A percentile compares a stretch with the other conserved stretches of the same genome.
Conservation (phyloP, 805 yeast species). For the Phaffomyces opuntiae region DNA sequence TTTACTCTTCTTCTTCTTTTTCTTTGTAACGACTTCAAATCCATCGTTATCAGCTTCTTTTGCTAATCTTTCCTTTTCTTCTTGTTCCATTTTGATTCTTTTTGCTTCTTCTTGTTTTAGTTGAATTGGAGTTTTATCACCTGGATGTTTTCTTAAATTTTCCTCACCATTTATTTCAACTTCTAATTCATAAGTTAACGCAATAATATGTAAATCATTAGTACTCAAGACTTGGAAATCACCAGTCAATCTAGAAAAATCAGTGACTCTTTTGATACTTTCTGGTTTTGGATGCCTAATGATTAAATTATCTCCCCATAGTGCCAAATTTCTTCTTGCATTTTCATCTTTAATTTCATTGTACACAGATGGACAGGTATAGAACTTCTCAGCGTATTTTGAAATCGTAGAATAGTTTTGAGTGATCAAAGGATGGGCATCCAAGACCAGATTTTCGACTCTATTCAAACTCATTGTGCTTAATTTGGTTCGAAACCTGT, state of each 20-base stretch:
- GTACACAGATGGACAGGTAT: conserved; percentile 88
- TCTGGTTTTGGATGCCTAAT: conserved; percentile 72
- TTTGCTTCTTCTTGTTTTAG: conserved; percentile 9
- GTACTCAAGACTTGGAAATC: conserved; percentile 82
- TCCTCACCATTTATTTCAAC: conserved; percentile 56
- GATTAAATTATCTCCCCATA: conserved; percentile 71
- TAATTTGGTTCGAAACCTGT: background rate
- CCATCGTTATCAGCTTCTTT: conserved; percentile 1
- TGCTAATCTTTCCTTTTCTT: conserved; percentile 9
- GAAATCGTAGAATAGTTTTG: conserved; percentile 71
- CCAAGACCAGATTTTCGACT: conserved; percentile 53
- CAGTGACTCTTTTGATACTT: conserved; percentile 56
- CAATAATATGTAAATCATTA: conserved; percentile 89
- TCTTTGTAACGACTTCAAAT: conserved; percentile 16
- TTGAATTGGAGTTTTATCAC: conserved; percentile 35
- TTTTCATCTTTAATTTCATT: conserved; percentile 81
- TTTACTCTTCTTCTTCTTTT: conserved; percentile 50
- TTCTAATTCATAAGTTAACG: conserved; percentile 85
- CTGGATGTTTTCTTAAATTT: conserved; percentile 68
- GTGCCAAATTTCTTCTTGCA: conserved; percentile 66
- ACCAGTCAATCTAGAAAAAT: conserved; percentile 84
- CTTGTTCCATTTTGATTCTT: background rate
- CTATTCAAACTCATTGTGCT: conserved; percentile 3
- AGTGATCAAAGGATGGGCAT: conserved; percentile 92
- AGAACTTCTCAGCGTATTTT: conserved; percentile 62